A percentile compares a stretch with the other conserved stretches of the same genome.
Conservation (phyloP, 345 rosid species). For the Geranium brycei region DNA sequence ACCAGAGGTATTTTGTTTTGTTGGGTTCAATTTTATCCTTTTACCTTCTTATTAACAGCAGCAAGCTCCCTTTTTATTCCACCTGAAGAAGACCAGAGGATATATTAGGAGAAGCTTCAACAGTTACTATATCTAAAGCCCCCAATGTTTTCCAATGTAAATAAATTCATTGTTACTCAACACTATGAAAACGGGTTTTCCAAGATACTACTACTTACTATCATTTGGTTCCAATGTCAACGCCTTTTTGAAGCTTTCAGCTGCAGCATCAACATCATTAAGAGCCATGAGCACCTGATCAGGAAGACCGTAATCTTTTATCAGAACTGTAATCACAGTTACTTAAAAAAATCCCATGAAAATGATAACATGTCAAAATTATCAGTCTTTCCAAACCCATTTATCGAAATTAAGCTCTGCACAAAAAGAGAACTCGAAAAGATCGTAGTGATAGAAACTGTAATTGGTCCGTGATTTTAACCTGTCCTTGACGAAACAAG, state of each 20-base stretch:
- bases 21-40: slow-evolving; percentile 1
- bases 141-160: background rate
- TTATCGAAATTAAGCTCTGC: background rate
- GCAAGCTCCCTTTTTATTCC: slow-evolving; percentile 75
- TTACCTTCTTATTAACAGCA: slow-evolving; percentile 72
- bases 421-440: background rate
- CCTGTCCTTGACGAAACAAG: background rate
- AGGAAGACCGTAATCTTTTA: background rate
- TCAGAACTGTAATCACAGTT: background rate
- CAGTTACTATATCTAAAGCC: background rate
- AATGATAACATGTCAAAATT: too few relatives aligned
- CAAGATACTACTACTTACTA: slow-evolving; percentile 24
- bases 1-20: slow-evolving; percentile 1
- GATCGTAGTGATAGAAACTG: too few relatives aligned
- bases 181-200: too few relatives aligned
- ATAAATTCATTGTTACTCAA: too few relatives aligned
- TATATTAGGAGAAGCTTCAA: background rate
- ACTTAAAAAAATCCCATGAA: too few relatives aligned
- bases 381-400: background rate
- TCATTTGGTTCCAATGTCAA: slow-evolving; percentile 81
- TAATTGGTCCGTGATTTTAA: too few relatives aligned
- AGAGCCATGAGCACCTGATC: slow-evolving; percentile 79
- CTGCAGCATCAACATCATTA: slow-evolving; percentile 79
- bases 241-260: slow-evolving; percentile 83
- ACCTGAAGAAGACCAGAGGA: slow-evolving; percentile 33